Conservation (phyloP, 208 protist species). For the Trypanosomatidae sp. region DNA sequence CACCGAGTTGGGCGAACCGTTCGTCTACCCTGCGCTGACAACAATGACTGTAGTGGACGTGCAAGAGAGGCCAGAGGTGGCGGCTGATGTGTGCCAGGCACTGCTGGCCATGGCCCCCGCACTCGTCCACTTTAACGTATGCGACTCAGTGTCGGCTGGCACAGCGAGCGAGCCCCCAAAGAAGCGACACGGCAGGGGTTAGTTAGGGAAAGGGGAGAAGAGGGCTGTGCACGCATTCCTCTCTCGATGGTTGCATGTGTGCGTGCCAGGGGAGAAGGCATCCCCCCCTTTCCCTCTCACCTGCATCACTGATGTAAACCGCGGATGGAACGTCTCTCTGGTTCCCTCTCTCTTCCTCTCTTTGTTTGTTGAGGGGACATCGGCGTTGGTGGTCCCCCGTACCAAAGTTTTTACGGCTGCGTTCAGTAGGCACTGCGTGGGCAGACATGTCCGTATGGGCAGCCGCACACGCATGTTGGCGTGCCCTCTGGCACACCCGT, state of each 20-base stretch:
- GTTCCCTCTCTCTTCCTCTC: not conserved
- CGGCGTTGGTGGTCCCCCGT: not conserved
- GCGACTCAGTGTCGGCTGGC: slow-evolving; percentile 50
- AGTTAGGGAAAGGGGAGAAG: not conserved
- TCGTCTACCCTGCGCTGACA: slow-evolving; percentile 46
- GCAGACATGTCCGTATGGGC: not conserved
- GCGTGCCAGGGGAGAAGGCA: not conserved
- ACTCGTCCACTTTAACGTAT: slow-evolving; percentile 64
- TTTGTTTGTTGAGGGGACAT: not conserved
- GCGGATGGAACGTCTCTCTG: not conserved
- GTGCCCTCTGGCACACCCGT: not conserved
- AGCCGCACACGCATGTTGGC: not conserved
- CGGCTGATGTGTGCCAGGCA: slow-evolving; percentile 40
- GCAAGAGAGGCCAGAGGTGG: slow-evolving; percentile 31
- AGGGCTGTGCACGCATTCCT: not conserved
- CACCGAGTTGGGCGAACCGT: slow-evolving; percentile 24
- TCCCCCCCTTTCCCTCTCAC: not conserved
- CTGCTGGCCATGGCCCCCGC: slow-evolving; percentile 44
- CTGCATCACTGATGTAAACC: not conserved
- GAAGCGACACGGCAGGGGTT: slow-evolving; percentile 13
- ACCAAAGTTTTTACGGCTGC: not conserved
- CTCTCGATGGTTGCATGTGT: not conserved
- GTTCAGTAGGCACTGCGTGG: not conserved
- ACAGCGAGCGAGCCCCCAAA: slow-evolving; percentile 22
- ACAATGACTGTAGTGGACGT: slow-evolving; percentile 68